A percentile compares a stretch with the other conserved stretches of the same genome.
These are phyloP conservation scores for Salix suchowensis DNA, from an alignment of 345 rosid genomes.

Conservation along the genomic window DNA sequence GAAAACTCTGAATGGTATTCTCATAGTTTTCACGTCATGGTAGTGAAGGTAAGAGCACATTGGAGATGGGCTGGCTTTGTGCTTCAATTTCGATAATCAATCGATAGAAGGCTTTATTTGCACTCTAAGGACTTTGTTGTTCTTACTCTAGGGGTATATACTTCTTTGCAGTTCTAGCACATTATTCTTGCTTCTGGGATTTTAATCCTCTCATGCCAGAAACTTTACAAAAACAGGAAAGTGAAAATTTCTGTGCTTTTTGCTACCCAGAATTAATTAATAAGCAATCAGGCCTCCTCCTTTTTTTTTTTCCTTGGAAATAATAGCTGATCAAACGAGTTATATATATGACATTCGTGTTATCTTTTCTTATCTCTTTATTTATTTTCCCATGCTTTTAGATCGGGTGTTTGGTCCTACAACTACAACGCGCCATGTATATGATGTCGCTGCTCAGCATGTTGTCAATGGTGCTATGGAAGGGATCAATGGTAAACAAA, in stretches of 20 bases:
- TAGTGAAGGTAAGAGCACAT: not conserved
- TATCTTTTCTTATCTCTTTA: not conserved
- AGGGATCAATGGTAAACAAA: constrained; percentile 73
- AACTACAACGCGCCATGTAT: constrained; percentile 98
- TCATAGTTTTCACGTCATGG: not conserved
- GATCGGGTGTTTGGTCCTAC: constrained; percentile 99
- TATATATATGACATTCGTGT: not conserved
- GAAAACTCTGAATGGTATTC: not conserved
- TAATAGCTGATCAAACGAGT: not conserved
- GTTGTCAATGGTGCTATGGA: constrained; percentile 95
- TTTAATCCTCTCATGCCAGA: not conserved
- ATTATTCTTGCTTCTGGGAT: not conserved
- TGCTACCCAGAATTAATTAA: not conserved
- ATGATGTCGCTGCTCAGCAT: constrained; percentile 96
- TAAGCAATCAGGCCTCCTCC: not conserved
- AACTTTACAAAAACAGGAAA: not conserved
- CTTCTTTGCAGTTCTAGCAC: not conserved
- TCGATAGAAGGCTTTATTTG: not conserved
- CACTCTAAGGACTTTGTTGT: not conserved
- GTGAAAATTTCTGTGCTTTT: not conserved
- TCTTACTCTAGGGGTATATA: not conserved
- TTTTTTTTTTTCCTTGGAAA: not conserved
- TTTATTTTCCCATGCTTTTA: constrained; percentile 23
- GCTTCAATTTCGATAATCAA: not conserved
- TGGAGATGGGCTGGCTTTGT: not conserved